phyloP scores from a whole-genome alignment of 1,284 basidiomycete genomes.

The Puccinia triticina region DNA sequence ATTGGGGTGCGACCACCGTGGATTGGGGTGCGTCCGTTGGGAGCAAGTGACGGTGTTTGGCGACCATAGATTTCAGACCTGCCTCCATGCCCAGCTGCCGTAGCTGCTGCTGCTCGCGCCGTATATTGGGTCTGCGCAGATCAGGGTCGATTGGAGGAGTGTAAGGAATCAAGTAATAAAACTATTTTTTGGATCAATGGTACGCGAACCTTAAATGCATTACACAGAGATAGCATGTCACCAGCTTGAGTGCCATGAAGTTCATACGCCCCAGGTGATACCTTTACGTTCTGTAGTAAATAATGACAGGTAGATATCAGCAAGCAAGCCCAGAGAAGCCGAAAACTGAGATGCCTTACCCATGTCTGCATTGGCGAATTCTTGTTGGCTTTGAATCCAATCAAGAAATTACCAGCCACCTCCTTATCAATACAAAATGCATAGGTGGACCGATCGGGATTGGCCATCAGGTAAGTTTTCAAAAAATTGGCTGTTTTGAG shows the following conservation, averaged over 20 bases:
- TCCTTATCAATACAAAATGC: constrained; percentile 91
- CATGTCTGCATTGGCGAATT: constrained; percentile 76
- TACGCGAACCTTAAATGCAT: constrained; percentile 84
- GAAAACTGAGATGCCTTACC: constrained; percentile 65
- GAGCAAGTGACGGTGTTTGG: constrained; percentile 38
- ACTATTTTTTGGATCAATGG: not conserved
- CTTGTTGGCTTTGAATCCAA: constrained; percentile 91
- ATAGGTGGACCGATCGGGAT: constrained; percentile 91
- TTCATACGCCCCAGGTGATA: constrained; percentile 61
- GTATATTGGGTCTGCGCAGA: constrained; percentile 49
- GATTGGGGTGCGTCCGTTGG: constrained; percentile 41
- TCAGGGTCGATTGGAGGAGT: not conserved
- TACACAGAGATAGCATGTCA: constrained; percentile 86
- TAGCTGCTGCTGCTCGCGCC: constrained; percentile 44
- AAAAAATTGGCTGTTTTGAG: constrained; percentile 73
- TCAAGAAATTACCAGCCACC: constrained; percentile 86
- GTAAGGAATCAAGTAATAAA: not conserved
- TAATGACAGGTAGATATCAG: constrained; percentile 29
- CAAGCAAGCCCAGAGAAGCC: not conserved
- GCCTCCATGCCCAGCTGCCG: constrained; percentile 28
- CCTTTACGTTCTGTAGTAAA: constrained; percentile 40
- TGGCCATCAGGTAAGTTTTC: constrained; percentile 86
- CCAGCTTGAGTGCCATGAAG: constrained; percentile 83
- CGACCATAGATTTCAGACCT: constrained; percentile 46
- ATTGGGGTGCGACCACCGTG: constrained; percentile 46